A percentile compares a stretch with the other conserved stretches of the same genome.
phyloP scores from a whole-genome alignment of 441 rosid genomes.

The Geranium incanum region DNA sequence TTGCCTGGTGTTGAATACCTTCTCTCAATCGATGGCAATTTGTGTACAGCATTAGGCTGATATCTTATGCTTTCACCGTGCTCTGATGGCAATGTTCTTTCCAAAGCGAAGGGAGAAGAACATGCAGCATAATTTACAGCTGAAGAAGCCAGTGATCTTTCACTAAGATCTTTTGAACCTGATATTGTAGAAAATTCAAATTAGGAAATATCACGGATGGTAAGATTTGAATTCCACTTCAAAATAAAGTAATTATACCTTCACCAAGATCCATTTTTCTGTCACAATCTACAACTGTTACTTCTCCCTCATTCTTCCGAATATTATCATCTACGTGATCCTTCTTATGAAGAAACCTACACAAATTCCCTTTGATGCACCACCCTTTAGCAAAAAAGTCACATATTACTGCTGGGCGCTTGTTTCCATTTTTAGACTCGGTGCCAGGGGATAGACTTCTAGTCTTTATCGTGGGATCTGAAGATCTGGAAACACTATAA shows the following conservation, averaged over 20 bases:
- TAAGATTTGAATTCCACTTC: conserved; percentile 21
- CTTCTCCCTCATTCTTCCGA: conserved; percentile 29
- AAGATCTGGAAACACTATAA: conserved; percentile 42
- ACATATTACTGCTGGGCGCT: conserved; percentile 53
- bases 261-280: conserved; percentile 30
- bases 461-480: conserved; percentile 29
- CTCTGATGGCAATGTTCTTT: conserved; percentile 21
- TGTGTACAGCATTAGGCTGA: conserved; percentile 23
- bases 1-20: conserved; percentile 26
- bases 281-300: conserved; percentile 30
- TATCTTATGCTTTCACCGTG: conserved; percentile 28
- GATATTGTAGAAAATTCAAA: conserved; percentile 25
- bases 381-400: conserved; percentile 76
- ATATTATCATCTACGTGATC: conserved; percentile 24
- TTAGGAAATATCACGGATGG: conserved; percentile 25
- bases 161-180: conserved; percentile 25
- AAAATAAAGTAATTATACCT: conserved; percentile 41
- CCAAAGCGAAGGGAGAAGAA: conserved; percentile 28
- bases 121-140: conserved; percentile 24
- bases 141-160: conserved; percentile 22
- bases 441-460: conserved; percentile 35
- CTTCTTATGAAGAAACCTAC: conserved; percentile 73
- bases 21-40: conserved; percentile 22
- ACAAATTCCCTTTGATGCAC: conserved; percentile 73
- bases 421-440: conserved; percentile 33